Evolutionary conservation across 176 grass and related monocot species (phyloP).

Genomic region (Eleusine indica): DNA sequence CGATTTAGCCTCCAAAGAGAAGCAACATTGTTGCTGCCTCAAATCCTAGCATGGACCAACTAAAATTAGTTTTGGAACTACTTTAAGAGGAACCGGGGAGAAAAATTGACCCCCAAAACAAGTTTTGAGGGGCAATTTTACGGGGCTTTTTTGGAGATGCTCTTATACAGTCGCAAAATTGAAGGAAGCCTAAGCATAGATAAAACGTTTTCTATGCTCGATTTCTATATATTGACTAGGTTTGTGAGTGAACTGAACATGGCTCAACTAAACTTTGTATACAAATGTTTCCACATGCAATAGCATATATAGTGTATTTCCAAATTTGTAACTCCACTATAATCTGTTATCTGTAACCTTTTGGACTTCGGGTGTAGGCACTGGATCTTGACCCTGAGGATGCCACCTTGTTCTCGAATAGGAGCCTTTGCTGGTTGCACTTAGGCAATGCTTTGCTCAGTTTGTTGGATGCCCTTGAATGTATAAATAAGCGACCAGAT

Average conservation of each 20-base stretch:
- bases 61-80: too few relatives aligned
- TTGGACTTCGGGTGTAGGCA: constrained; percentile 31
- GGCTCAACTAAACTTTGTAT: neutral
- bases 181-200: too few relatives aligned
- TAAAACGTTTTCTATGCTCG: too few relatives aligned
- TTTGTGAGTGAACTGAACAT: neutral
- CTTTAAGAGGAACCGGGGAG: too few relatives aligned
- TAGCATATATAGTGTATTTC: neutral
- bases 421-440: constrained; percentile 41
- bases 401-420: constrained; percentile 38
- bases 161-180: too few relatives aligned
- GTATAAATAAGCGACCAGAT: constrained; percentile 29
- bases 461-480: constrained; percentile 40
- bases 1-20: neutral
- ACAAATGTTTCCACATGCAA: neutral
- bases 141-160: too few relatives aligned
- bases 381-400: constrained; percentile 39
- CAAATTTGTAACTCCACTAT: neutral
- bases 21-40: too few relatives aligned
- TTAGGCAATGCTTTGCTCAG: constrained; percentile 5
- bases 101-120: too few relatives aligned
- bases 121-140: too few relatives aligned
- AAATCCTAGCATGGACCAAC: too few relatives aligned
- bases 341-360: neutral
- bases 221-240: neutral